These are phyloP conservation scores for Escallonia rubra DNA, from an alignment of 129 eudicot species.

Conservation along the genomic window DNA sequence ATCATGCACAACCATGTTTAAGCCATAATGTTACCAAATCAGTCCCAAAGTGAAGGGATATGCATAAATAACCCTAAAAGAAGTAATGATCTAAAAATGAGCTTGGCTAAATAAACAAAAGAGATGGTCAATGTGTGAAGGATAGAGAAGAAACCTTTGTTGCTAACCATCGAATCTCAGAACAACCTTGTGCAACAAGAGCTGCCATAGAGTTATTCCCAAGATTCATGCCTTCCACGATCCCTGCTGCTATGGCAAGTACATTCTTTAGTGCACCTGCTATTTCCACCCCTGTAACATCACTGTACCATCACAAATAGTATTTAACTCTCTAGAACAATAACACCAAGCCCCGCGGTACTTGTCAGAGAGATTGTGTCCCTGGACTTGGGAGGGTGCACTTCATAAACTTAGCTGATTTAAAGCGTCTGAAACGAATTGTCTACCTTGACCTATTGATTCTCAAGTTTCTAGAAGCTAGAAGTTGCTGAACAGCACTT, in stretches of 20 bases:
- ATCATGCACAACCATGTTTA: too few species aligned
- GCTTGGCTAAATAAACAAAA: too few species aligned
- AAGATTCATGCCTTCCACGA: constrained; percentile 91
- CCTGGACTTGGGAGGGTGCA: not conserved
- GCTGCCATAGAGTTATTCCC: constrained; percentile 99
- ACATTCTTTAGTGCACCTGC: constrained; percentile 97
- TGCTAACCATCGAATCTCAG: constrained; percentile 96
- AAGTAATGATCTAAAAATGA: too few species aligned
- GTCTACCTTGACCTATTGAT: constrained; percentile 82
- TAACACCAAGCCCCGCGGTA: not conserved
- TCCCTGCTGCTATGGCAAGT: constrained; percentile 97
- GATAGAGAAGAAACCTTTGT: constrained; percentile 47
- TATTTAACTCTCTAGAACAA: constrained; percentile 1
- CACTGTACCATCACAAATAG: constrained; percentile 62
- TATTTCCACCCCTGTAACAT: constrained; percentile 99
- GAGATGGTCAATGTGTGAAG: too few species aligned
- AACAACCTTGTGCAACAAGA: constrained; percentile 95
- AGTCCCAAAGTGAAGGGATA: too few species aligned
- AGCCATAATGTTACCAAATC: too few species aligned
- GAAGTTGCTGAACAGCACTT: constrained; percentile 86
- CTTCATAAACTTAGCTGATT: not conserved
- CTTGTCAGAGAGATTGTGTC: not conserved
- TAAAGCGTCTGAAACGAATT: not conserved
- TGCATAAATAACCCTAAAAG: too few species aligned
- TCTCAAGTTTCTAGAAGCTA: constrained; percentile 79